phyloP scores from a whole-genome alignment of 2,329 filamentous ascomycete genomes.

The Fusarium sp. region DNA sequence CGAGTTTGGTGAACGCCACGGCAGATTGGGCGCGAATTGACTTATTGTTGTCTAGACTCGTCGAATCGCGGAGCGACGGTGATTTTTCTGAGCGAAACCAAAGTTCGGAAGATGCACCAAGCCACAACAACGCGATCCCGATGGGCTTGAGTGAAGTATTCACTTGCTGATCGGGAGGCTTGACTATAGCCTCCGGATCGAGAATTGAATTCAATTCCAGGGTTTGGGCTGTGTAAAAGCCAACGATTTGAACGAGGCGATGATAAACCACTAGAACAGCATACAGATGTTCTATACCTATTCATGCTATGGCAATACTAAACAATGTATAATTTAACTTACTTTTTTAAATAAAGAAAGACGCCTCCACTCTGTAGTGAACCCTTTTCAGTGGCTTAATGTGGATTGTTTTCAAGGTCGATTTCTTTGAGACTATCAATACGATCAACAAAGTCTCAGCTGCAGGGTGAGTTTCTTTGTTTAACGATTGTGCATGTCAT shows the following conservation, averaged over 20 bases:
- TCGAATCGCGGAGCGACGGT: conserved; percentile 25
- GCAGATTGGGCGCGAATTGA: conserved; percentile 26
- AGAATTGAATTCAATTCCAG: conserved; percentile 1
- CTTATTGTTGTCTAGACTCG: conserved; percentile 21
- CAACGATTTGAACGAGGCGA: not conserved
- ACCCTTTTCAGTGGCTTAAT: conserved; percentile 30
- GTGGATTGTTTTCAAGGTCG: conserved; percentile 10
- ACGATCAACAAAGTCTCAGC: conserved; percentile 14
- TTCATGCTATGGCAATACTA: not conserved
- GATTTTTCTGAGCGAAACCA: conserved; percentile 26
- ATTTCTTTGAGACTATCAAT: conserved; percentile 23
- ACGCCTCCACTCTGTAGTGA: conserved; percentile 6
- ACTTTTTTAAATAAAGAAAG: not conserved
- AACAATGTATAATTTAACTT: conserved; percentile 1
- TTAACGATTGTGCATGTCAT: conserved; percentile 15
- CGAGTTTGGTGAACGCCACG: not conserved
- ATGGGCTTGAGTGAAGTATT: conserved; percentile 14
- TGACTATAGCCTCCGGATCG: conserved; percentile 10
- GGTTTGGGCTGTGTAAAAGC: not conserved
- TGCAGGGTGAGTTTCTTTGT: conserved; percentile 33
- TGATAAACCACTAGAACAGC: not conserved
- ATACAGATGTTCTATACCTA: conserved; percentile 3
- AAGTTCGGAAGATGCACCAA: conserved; percentile 17
- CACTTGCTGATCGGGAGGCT: conserved; percentile 26
- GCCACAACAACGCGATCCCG: conserved; percentile 27